phyloP scores from a whole-genome alignment of 139 green algal species.

The Prasinococcaceae sp. region DNA sequence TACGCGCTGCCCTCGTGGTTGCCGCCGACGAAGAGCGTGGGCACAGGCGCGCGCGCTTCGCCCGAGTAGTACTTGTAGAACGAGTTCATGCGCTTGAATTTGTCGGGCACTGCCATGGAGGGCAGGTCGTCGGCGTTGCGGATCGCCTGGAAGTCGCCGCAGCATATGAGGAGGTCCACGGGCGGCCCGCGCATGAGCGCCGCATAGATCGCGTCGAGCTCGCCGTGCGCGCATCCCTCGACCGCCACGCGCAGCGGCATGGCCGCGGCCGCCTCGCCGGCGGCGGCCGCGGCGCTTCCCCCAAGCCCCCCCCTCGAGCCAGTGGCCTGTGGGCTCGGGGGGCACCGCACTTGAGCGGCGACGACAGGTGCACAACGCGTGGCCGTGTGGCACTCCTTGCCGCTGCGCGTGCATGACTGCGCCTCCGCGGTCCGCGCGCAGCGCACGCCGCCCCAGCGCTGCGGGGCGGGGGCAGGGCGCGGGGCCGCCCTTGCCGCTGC shows the following conservation, averaged over 20 bases:
- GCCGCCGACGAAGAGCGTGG: conserved; percentile 92
- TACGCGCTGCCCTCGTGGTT: conserved; percentile 96
- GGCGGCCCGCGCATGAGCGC: conserved; percentile 15
- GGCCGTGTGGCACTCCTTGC: too few relatives aligned
- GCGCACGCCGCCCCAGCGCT: too few relatives aligned
- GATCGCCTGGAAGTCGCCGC: conserved; percentile 96
- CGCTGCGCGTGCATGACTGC: too few relatives aligned
- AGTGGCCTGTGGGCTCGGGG: too few relatives aligned
- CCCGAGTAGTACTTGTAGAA: conserved; percentile 96
- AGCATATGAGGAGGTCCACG: conserved; percentile 89
- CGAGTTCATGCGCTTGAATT: conserved; percentile 75
- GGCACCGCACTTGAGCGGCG: too few relatives aligned
- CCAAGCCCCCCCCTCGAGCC: too few relatives aligned
- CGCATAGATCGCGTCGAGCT: conserved; percentile 37
- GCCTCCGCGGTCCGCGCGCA: too few relatives aligned
- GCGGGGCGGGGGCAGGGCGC: too few relatives aligned
- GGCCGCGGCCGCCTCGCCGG: too few relatives aligned
- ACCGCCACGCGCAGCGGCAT: conserved; percentile 25
- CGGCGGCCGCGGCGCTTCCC: too few relatives aligned
- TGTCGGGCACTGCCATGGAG: conserved; percentile 76
- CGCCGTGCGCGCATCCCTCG: conserved; percentile 33
- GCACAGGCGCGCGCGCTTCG: conserved; percentile 51
- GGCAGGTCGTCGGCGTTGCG: conserved; percentile 88
- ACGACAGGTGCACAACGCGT: too few relatives aligned
- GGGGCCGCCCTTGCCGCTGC: too few relatives aligned